Conservation (phyloP, 2,329 filamentous ascomycete genomes). For the Cordyceps tenuipes region DNA sequence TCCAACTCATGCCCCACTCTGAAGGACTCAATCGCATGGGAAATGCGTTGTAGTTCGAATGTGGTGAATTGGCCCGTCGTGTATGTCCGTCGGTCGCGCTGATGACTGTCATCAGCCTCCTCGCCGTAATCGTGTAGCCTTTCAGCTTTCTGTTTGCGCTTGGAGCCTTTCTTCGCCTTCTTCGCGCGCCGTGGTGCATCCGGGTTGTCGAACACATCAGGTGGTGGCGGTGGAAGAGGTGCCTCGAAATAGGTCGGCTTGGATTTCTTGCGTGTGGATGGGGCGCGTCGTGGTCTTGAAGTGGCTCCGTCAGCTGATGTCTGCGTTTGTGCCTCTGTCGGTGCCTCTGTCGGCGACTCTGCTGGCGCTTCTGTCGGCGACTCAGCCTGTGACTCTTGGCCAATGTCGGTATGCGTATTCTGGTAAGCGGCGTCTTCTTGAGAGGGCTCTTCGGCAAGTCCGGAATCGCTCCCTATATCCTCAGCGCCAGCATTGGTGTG, state of each 20-base stretch:
- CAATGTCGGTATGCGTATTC: constrained; percentile 7
- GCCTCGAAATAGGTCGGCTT: constrained; percentile 39
- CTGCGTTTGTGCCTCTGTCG: not conserved
- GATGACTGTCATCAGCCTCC: constrained; percentile 9
- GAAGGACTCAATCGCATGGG: constrained; percentile 35
- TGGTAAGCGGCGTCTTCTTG: constrained; percentile 25
- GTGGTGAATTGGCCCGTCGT: constrained; percentile 36
- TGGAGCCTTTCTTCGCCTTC: constrained; percentile 4
- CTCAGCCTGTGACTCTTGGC: constrained; percentile 13
- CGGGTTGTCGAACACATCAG: constrained; percentile 18
- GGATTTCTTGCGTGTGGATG: constrained; percentile 36
- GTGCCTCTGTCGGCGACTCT: constrained; percentile 9
- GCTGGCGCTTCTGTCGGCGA: constrained; percentile 10
- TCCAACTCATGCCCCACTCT: constrained; percentile 33
- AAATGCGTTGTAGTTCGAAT: constrained; percentile 34
- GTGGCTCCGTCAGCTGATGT: not conserved
- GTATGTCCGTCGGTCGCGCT: constrained; percentile 14
- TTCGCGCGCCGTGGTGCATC: constrained; percentile 21
- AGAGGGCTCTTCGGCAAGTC: constrained; percentile 27
- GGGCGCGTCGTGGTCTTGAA: constrained; percentile 19
- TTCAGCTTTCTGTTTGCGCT: not conserved
- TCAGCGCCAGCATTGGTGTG: not conserved
- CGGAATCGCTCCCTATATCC: constrained; percentile 19
- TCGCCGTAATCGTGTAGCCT: constrained; percentile 18
- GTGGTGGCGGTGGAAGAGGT: constrained; percentile 17